Percentiles rank a stretch among this genome's conserved stretches.
phyloP scores from a whole-genome alignment of 306 rosid species.

The Medicago ruthenica region DNA sequence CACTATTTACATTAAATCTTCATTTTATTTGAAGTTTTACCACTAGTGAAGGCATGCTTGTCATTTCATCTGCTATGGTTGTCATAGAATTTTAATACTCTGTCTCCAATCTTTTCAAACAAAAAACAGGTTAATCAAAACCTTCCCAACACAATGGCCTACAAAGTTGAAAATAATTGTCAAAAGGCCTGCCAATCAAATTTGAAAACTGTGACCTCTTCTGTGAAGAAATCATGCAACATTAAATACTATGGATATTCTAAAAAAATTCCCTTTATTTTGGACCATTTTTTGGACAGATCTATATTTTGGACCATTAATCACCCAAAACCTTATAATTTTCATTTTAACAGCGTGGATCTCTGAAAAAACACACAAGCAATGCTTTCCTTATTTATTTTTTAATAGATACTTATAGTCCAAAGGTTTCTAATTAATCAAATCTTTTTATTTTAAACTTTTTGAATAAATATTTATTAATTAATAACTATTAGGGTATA shows the following conservation, averaged over 20 bases:
- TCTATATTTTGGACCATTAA: not conserved
- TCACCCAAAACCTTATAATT: too few species aligned
- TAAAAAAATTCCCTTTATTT: not conserved
- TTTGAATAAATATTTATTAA: too few species aligned
- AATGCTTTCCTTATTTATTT: too few species aligned
- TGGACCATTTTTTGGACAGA: not conserved
- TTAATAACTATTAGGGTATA: too few species aligned
- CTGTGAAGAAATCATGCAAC: not conserved
- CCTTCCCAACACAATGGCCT: not conserved
- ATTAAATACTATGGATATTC: not conserved
- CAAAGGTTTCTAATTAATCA: too few species aligned
- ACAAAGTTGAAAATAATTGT: not conserved
- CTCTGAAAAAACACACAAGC: too few species aligned
- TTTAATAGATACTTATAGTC: too few species aligned
- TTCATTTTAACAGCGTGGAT: too few species aligned
- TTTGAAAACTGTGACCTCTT: not conserved
- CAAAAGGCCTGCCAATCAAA: conserved; percentile 11
- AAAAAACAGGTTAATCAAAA: not conserved
- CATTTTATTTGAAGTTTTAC: not conserved
- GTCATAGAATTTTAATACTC: conserved; percentile 1
- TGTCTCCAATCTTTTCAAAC: not conserved
- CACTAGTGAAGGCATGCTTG: not conserved
- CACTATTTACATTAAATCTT: not conserved
- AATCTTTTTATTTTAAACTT: too few species aligned
- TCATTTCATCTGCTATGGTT: not conserved